Conservation (phyloP, 208 protist genomes). For the Crithidia fasciculata region DNA sequence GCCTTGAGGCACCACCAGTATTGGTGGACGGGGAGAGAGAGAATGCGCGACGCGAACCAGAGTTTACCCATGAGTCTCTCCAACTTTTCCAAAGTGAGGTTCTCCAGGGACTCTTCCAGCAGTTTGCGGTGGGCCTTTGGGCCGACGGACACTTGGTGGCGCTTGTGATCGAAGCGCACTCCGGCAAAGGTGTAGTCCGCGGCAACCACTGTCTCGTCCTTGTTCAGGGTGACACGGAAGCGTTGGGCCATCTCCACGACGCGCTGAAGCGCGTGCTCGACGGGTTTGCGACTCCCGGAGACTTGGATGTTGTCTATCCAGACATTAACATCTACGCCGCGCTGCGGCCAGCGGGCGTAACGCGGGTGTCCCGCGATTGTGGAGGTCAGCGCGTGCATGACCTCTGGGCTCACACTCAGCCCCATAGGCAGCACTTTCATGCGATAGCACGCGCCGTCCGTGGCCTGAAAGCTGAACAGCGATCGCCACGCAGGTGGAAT, state of each 20-base stretch:
- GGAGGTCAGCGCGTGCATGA: slow-evolving; percentile 33
- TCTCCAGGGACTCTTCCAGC: background rate
- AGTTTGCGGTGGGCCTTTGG: slow-evolving; percentile 22
- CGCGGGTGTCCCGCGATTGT: slow-evolving; percentile 14
- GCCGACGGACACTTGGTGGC: background rate
- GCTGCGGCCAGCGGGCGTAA: slow-evolving; percentile 5
- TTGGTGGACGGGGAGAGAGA: slow-evolving; percentile 12
- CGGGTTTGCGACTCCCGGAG: slow-evolving; percentile 9
- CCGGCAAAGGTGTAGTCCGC: slow-evolving; percentile 24
- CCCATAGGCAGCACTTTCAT: slow-evolving; percentile 33
- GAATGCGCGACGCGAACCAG: slow-evolving; percentile 27
- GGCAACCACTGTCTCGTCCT: slow-evolving; percentile 22
- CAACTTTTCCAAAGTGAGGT: slow-evolving; percentile 11
- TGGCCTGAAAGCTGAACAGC: slow-evolving; percentile 3
- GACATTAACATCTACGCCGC: slow-evolving; percentile 18
- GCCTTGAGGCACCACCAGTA: slow-evolving; percentile 31
- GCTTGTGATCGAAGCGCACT: slow-evolving; percentile 11
- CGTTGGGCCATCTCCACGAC: background rate
- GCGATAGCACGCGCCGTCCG: slow-evolving; percentile 4
- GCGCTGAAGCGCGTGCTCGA: slow-evolving; percentile 12
- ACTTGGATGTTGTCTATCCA: slow-evolving; percentile 42
- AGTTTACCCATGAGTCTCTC: slow-evolving; percentile 27
- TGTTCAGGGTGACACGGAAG: slow-evolving; percentile 15
- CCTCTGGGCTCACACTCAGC: slow-evolving; percentile 30
- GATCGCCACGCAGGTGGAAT: background rate